Evolutionary conservation across 2,329 filamentous ascomycete genomes (phyloP), one percentile per base, ranked within the genome.

Genomic region (Colletotrichum chrysophilum): DNA sequence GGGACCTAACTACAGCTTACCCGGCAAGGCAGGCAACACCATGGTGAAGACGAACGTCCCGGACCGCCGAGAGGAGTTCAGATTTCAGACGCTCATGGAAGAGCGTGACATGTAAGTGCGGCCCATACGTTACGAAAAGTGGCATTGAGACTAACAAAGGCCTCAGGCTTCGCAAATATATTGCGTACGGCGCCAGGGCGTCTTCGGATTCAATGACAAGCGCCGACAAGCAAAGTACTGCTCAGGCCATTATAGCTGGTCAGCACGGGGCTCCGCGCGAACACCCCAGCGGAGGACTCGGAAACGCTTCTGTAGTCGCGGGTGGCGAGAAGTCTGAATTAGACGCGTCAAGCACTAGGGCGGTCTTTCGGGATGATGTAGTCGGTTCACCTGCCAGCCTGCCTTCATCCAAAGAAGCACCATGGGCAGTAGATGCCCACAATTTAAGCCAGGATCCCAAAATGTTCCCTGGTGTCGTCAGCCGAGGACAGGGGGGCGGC

Each of bases 1-100:
- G 6, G 97, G 97, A 4, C 88, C 90, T 36, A 91, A 94, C 78
- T 98, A 93, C 83, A 89, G 94, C 81, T 87, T 94, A 52, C 94
- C 95, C 1, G 97, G 97, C 4, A 93, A 94, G 48, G 89, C 91
- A 71, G 97, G 97, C 16, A 99, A 99, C 79, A 93, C 94, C 78
- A 97, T 98, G 90, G 94, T 94, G 67, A 98, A 98, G 86, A 98
- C 95, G 75, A 99, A 99, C 82, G 95, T 99, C 9, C 97, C 97
- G 4, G 95, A 98, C 84, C 94, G 98, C 76, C 91, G 97, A 70
- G 95, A 97, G 82, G 94, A 95, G 65, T 99, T 97, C 83, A 90
- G 97, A 71, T 92, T 98, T 80, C 94, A 97, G 80, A 98, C 96
- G 0, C 88, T 97, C 80, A 85, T 93, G 70, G 94, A 96, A 80